These are phyloP conservation scores for Scheffersomyces segobiensis DNA, from an alignment of 1,139 yeast species.

Conservation along the genomic window DNA sequence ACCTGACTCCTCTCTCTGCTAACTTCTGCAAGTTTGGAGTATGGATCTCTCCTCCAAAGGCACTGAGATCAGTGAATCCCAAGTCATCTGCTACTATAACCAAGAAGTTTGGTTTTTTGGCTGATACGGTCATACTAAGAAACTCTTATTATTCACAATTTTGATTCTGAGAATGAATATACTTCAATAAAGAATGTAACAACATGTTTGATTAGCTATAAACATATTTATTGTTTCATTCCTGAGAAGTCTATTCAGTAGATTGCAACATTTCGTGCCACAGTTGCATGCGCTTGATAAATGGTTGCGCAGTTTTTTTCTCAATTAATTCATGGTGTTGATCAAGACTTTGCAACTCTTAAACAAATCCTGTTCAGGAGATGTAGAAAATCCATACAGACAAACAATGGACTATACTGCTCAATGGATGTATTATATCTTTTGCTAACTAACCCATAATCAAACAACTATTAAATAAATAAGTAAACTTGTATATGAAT, in stretches of 20 bases:
- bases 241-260: background rate
- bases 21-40: slow-evolving; percentile 54
- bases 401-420: no score
- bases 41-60: slow-evolving; percentile 60
- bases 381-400: no score
- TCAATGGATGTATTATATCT: background rate
- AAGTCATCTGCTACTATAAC: slow-evolving; percentile 63
- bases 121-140: background rate
- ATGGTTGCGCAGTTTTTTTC: background rate
- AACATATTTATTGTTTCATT: background rate
- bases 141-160: background rate
- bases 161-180: no score
- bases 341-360: background rate
- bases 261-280: background rate
- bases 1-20: slow-evolving; percentile 45
- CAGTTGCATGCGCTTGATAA: background rate
- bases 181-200: no score
- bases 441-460: background rate
- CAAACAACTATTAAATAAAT: background rate
- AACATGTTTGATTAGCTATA: background rate
- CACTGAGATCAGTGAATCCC: slow-evolving; percentile 58
- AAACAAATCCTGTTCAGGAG: no score
- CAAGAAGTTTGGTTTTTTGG: slow-evolving; percentile 45
- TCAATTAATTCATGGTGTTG: background rate
- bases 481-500: background rate